These are phyloP conservation scores for Populus deltoides DNA, from an alignment of 345 rosid species.

Conservation along the genomic window DNA sequence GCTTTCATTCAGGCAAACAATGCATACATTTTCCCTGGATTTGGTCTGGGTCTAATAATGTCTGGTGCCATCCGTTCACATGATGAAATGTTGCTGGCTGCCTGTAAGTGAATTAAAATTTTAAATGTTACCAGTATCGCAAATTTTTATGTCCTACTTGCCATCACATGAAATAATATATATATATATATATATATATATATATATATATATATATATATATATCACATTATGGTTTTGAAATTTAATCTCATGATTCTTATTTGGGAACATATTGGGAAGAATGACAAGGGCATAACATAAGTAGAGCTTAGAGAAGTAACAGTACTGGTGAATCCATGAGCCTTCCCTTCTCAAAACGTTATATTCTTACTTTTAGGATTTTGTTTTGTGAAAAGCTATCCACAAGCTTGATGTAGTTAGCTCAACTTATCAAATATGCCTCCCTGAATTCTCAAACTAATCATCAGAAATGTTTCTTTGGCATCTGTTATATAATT, in stretches of 20 bases:
- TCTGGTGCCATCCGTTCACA: slow-evolving; percentile 95
- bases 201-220: too few species aligned
- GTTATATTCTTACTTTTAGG: not conserved
- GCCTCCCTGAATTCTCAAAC: too few species aligned
- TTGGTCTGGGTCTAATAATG: slow-evolving; percentile 90
- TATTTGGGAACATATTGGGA: not conserved
- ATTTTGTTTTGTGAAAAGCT: too few species aligned
- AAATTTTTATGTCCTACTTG: not conserved
- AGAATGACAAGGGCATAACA: not conserved
- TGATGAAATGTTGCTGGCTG: slow-evolving; percentile 92
- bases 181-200: too few species aligned
- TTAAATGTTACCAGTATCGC: not conserved
- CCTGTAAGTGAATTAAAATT: slow-evolving; percentile 44
- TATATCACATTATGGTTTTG: not conserved
- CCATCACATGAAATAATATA: not conserved
- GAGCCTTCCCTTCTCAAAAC: too few species aligned
- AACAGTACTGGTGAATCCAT: too few species aligned
- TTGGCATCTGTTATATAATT: too few species aligned
- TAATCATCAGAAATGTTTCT: too few species aligned
- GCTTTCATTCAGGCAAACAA: slow-evolving; percentile 69
- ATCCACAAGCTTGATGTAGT: too few species aligned
- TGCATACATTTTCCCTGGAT: slow-evolving; percentile 95
- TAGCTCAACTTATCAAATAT: too few species aligned
- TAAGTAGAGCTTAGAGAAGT: too few species aligned
- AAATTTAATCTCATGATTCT: not conserved